Percentiles rank a stretch among this genome's conserved stretches.
phyloP scores from a whole-genome alignment of 768 basidiomycete species.

The Lentinula edodes region DNA sequence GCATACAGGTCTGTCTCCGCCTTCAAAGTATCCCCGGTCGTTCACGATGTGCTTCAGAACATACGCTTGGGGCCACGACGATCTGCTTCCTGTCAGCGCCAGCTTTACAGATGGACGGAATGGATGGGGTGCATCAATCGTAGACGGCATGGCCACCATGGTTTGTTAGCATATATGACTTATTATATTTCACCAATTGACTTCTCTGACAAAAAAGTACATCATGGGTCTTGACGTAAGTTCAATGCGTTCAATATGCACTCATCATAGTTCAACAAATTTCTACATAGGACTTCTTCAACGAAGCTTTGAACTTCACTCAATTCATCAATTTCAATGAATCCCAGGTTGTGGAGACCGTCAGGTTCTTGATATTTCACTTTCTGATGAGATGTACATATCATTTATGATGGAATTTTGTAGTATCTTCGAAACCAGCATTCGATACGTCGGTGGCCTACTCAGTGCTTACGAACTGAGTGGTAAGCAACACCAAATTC shows the following conservation, averaged over 20 bases:
- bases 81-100: slow-evolving; percentile 16
- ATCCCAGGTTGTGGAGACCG: slow-evolving; percentile 29
- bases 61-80: slow-evolving; percentile 47
- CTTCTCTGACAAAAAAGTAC: slow-evolving; percentile 18
- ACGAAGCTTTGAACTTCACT: slow-evolving; percentile 34
- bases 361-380: slow-evolving; percentile 26
- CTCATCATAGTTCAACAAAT: background rate
- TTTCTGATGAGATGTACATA: background rate
- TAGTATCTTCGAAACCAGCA: slow-evolving; percentile 52
- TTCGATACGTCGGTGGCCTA: slow-evolving; percentile 46
- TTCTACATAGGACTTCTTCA: slow-evolving; percentile 29
- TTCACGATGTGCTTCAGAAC: slow-evolving; percentile 17
- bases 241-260: background rate
- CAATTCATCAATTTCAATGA: slow-evolving; percentile 35
- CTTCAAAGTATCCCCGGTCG: background rate
- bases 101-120: slow-evolving; percentile 10
- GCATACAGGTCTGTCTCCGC: slow-evolving; percentile 33
- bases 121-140: slow-evolving; percentile 20
- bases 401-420: background rate
- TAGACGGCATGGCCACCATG: slow-evolving; percentile 43
- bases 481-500: slow-evolving; percentile 27
- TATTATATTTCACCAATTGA: background rate
- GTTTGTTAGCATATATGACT: slow-evolving; percentile 17
- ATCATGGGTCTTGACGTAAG: slow-evolving; percentile 37
- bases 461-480: slow-evolving; percentile 47